These are phyloP conservation scores for Heterobasidion irregulare DNA, from an alignment of 1,284 basidiomycete species.

Conservation along the genomic window DNA sequence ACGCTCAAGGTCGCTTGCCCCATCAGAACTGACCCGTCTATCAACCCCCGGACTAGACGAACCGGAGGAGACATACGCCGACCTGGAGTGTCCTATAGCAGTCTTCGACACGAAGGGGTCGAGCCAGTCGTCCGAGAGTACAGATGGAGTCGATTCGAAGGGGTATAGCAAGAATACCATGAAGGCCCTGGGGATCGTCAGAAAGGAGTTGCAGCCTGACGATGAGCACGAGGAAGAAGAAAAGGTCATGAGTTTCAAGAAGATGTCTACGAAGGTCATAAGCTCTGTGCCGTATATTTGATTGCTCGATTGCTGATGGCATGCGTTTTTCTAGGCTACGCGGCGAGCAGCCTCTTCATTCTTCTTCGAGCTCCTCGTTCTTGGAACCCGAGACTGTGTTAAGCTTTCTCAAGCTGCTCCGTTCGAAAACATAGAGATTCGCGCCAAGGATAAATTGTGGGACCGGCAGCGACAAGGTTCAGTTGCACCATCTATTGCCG, in stretches of 20 bases:
- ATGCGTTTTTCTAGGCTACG: slow-evolving; percentile 48
- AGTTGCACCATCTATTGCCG: slow-evolving; percentile 26
- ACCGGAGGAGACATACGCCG: slow-evolving; percentile 54
- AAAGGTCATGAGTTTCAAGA: slow-evolving; percentile 64
- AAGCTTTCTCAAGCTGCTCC: slow-evolving; percentile 66
- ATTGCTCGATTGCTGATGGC: slow-evolving; percentile 2
- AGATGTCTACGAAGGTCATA: slow-evolving; percentile 66
- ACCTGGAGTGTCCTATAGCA: slow-evolving; percentile 71
- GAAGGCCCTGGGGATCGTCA: slow-evolving; percentile 80
- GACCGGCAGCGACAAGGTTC: slow-evolving; percentile 54
- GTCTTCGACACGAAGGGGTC: slow-evolving; percentile 68
- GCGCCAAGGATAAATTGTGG: slow-evolving; percentile 81
- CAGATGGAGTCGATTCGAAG: slow-evolving; percentile 47
- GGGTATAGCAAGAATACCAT: slow-evolving; percentile 88
- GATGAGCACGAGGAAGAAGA: slow-evolving; percentile 39
- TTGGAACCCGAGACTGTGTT: slow-evolving; percentile 88
- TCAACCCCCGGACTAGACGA: slow-evolving; percentile 60
- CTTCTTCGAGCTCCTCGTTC: slow-evolving; percentile 95
- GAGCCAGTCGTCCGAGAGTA: slow-evolving; percentile 37
- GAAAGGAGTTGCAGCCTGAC: slow-evolving; percentile 61
- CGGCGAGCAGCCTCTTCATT: slow-evolving; percentile 90
- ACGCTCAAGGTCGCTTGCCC: slow-evolving; percentile 33
- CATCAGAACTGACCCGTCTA: slow-evolving; percentile 51
- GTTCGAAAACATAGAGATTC: slow-evolving; percentile 84
- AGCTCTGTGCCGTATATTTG: slow-evolving; percentile 1